Evolutionary conservation across 306 rosid species (phyloP).

Genomic region (Ammopiptanthus mongolicus): DNA sequence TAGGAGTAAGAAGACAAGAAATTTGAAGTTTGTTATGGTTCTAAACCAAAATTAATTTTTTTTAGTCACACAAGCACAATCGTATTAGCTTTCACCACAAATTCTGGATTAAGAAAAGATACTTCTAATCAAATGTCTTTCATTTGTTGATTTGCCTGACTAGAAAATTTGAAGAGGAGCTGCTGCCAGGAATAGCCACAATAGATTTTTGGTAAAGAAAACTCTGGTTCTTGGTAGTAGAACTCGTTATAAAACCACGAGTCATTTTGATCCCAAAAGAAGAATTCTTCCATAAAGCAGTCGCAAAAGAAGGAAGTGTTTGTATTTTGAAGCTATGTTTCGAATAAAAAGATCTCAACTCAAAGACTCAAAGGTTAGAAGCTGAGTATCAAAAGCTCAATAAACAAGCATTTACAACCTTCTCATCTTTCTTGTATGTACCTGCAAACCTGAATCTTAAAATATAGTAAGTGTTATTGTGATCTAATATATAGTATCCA

Average conservation of each 20-base stretch:
- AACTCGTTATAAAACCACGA: background rate
- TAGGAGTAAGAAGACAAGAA: background rate
- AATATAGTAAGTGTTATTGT: no score
- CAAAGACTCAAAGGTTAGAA: no score
- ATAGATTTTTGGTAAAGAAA: background rate
- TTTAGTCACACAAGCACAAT: no score
- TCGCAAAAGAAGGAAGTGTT: background rate
- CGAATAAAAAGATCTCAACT: no score
- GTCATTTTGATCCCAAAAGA: background rate
- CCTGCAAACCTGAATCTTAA: no score
- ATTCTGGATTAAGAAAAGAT: background rate
- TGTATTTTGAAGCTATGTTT: no score
- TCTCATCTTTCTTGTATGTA: no score
- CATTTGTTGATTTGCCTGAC: slow-evolving; percentile 13
- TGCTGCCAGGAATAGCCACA: slow-evolving; percentile 48
- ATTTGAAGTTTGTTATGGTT: background rate
- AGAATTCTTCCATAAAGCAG: slow-evolving; percentile 1
- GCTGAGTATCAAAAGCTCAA: no score
- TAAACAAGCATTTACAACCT: no score
- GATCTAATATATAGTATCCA: no score
- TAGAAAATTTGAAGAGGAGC: background rate
- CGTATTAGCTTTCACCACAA: background rate
- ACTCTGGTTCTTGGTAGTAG: background rate
- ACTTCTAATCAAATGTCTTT: background rate
- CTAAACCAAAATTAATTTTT: background rate